phyloP scores from a whole-genome alignment of 176 grass and related monocot species.

The Lolium rigidum region DNA sequence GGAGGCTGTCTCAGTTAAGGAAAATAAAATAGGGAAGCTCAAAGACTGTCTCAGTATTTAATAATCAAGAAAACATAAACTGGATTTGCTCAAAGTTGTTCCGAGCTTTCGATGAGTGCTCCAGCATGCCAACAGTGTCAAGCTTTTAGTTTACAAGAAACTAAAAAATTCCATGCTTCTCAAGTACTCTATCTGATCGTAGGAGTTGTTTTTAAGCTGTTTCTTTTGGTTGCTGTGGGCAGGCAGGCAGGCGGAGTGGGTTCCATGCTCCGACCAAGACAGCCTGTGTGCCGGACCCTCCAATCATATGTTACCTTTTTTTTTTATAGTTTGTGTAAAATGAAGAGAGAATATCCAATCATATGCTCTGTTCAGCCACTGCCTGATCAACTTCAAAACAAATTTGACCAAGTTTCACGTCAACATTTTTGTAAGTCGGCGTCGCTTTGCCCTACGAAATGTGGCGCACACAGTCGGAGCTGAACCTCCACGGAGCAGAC shows the following conservation, averaged over 20 bases:
- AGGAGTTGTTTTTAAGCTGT: too few relatives aligned
- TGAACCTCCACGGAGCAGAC: not conserved
- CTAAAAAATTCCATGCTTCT: not conserved
- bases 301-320: conserved; percentile 31
- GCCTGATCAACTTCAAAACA: not conserved
- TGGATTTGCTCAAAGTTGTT: not conserved
- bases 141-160: not conserved
- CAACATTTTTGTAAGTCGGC: not conserved
- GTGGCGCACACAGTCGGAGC: not conserved
- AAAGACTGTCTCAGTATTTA: not conserved
- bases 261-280: conserved; percentile 44
- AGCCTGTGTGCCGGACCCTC: conserved; percentile 39
- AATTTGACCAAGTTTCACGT: not conserved
- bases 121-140: conserved; percentile 21
- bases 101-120: conserved; percentile 24
- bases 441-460: not conserved
- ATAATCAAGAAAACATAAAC: not conserved
- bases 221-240: conserved; percentile 27
- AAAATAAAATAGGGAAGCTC: not conserved
- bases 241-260: conserved; percentile 36
- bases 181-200: conserved; percentile 2
- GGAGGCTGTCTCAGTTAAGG: not conserved
- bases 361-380: conserved; percentile 10
- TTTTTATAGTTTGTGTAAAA: not conserved
- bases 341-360: conserved; percentile 1